Evolutionary conservation across 208 protist genomes (phyloP).

Genomic region (Crithidia fasciculata): DNA sequence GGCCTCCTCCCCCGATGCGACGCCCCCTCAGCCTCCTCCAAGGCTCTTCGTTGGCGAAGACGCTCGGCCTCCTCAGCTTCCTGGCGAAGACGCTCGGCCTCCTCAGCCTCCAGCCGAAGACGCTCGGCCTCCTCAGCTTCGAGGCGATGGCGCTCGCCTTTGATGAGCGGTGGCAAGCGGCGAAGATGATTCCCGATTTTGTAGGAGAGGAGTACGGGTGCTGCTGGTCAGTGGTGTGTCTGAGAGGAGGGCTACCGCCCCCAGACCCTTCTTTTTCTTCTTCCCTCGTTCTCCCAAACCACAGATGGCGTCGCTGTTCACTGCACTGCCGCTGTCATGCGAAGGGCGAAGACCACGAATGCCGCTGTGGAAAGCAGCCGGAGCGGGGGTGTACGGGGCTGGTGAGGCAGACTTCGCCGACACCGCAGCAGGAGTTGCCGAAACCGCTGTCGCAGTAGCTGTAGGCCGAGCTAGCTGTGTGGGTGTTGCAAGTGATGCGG

Average conservation of each 20-base stretch:
- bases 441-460: no score
- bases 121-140: not conserved
- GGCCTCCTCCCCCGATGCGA: no score
- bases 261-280: slow-evolving; percentile 23
- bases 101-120: not conserved
- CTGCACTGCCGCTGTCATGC: not conserved
- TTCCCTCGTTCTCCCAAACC: not conserved
- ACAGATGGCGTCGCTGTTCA: not conserved
- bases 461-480: no score
- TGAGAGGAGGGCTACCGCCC: slow-evolving; percentile 16
- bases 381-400: slow-evolving; percentile 4
- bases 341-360: slow-evolving; percentile 20
- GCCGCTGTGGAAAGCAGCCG: slow-evolving; percentile 23
- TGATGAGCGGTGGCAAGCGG: not conserved
- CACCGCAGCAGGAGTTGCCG: not conserved
- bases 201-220: not conserved
- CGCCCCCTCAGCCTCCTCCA: no score
- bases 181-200: no score
- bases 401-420: not conserved
- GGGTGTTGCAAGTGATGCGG: no score
- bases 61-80: slow-evolving; percentile 4
- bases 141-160: not conserved
- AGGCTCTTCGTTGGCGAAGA: no score
- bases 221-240: not conserved
- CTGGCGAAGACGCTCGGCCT: not conserved